These are phyloP conservation scores for Allium cepa DNA, from an alignment of 106 monocot species.

Conservation along the genomic window DNA sequence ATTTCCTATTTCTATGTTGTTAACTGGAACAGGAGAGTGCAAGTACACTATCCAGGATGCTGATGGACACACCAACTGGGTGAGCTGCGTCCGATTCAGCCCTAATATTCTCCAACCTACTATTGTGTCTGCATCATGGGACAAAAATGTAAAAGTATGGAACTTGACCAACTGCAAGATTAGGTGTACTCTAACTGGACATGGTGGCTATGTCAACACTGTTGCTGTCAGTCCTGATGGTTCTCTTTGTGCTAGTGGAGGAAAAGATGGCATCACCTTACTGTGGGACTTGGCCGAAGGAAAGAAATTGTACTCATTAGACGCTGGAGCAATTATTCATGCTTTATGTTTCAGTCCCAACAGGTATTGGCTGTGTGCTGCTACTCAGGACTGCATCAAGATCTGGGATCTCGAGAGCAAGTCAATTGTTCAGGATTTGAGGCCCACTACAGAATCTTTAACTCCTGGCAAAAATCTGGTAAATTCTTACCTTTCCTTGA, in stretches of 20 bases:
- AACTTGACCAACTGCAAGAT: slow-evolving; percentile 24
- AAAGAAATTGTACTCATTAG: slow-evolving; percentile 30
- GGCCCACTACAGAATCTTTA: slow-evolving; percentile 3
- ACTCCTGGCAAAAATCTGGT: slow-evolving; percentile 14
- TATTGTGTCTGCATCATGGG: slow-evolving; percentile 23
- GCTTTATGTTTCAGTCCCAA: slow-evolving; percentile 27
- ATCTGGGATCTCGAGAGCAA: slow-evolving; percentile 39
- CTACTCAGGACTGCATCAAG: slow-evolving; percentile 28
- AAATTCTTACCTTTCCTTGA: not conserved
- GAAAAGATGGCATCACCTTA: slow-evolving; percentile 27
- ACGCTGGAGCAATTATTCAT: slow-evolving; percentile 26
- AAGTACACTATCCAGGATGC: slow-evolving; percentile 30
- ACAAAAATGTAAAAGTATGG: slow-evolving; percentile 25
- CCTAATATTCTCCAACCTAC: slow-evolving; percentile 12
- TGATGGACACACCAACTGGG: slow-evolving; percentile 23
- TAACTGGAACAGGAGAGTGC: slow-evolving; percentile 12
- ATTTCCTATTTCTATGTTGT: not conserved
- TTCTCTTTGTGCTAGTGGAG: slow-evolving; percentile 28
- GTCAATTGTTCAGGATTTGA: slow-evolving; percentile 29
- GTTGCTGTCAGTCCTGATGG: slow-evolving; percentile 26
- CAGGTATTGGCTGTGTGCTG: slow-evolving; percentile 30
- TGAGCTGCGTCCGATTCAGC: slow-evolving; percentile 20
- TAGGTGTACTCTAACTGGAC: slow-evolving; percentile 15
- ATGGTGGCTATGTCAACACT: slow-evolving; percentile 24
- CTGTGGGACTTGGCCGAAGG: slow-evolving; percentile 32